Evolutionary conservation across 352 stramenopile genomes (phyloP).

Genomic region (Pythium scleroteichum): DNA sequence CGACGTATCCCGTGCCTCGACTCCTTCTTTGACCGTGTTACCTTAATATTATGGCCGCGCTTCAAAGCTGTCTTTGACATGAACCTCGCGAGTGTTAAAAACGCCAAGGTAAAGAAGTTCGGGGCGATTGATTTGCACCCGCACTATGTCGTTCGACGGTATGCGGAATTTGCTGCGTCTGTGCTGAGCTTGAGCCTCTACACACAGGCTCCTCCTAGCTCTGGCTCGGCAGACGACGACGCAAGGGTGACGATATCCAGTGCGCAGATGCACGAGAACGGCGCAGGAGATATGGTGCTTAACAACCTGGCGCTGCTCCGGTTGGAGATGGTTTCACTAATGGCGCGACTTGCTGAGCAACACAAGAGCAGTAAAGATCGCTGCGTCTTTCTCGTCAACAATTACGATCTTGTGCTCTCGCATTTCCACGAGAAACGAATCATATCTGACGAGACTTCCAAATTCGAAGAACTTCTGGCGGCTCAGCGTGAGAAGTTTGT

Average conservation of each 20-base stretch:
- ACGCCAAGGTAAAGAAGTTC: conserved; percentile 88
- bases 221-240: conserved; percentile 16
- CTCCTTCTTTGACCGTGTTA: conserved; percentile 96
- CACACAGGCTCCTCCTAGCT: conserved; percentile 42
- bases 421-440: conserved; percentile 96
- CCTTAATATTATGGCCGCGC: conserved; percentile 95
- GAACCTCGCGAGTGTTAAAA: conserved; percentile 92
- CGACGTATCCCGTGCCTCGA: conserved; percentile 91
- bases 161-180: conserved; percentile 97
- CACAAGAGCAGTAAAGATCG: conserved; percentile 93
- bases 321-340: conserved; percentile 76
- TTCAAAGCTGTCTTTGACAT: conserved; percentile 97
- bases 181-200: conserved; percentile 92
- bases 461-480: conserved; percentile 94
- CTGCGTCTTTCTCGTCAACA: conserved; percentile 98
- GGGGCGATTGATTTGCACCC: conserved; percentile 94
- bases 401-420: conserved; percentile 95
- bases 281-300: conserved; percentile 92
- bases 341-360: conserved; percentile 89
- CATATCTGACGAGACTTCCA: conserved; percentile 92
- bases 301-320: conserved; percentile 88
- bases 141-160: conserved; percentile 96
- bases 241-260: conserved; percentile 51
- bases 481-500: conserved; percentile 96
- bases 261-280: conserved; percentile 81